Percentiles rank a stretch among this genome's conserved stretches.
Conservation (phyloP, 179 eudicot genomes). For the Kewa caespitosa region DNA sequence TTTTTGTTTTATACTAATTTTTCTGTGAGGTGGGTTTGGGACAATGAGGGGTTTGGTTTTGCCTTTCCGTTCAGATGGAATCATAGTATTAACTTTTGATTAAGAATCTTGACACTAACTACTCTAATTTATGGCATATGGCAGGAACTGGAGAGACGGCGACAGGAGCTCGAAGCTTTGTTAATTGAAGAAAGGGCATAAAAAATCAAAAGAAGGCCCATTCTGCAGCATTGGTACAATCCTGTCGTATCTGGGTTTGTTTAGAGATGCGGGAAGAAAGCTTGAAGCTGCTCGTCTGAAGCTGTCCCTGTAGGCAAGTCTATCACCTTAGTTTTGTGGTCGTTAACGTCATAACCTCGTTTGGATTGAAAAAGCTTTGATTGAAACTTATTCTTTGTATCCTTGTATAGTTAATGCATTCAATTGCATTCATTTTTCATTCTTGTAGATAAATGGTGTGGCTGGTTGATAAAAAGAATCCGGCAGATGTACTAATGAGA, state of each 20-base stretch:
- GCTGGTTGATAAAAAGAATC: neutral
- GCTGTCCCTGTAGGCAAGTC: neutral
- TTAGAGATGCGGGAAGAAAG: neutral
- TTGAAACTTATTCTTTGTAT: neutral
- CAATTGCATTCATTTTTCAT: neutral
- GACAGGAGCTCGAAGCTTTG: conserved; percentile 30
- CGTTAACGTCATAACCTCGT: neutral
- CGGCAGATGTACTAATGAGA: neutral
- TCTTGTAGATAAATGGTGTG: neutral
- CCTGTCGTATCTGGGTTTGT: neutral
- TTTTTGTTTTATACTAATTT: neutral
- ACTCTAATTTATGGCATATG: neutral
- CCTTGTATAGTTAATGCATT: neutral
- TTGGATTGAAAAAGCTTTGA: neutral
- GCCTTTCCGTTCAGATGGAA: neutral
- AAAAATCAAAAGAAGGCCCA: neutral
- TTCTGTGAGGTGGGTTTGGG: neutral
- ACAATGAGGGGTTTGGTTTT: neutral
- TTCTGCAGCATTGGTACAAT: neutral
- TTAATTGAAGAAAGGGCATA: conserved; percentile 15
- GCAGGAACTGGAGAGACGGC: conserved; percentile 37
- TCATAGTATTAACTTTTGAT: neutral
- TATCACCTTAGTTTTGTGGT: neutral
- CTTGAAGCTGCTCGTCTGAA: neutral
- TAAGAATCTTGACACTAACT: neutral